Evolutionary conservation across 352 stramenopile species (phyloP), one percentile per base, ranked within the genome.

Genomic region (Pythium guiyangense): DNA sequence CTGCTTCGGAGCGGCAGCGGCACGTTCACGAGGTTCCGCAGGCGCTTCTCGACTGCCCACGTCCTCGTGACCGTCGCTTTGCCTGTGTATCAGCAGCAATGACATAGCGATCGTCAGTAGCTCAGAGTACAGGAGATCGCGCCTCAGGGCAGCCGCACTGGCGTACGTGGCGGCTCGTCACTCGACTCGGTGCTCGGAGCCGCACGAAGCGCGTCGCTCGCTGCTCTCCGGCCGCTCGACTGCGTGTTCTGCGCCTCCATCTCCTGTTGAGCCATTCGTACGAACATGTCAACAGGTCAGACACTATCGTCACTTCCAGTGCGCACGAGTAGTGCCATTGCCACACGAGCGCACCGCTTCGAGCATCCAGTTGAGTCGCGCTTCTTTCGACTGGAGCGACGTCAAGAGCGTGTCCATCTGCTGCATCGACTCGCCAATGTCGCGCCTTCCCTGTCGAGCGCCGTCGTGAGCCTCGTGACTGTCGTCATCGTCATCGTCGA

Each of bases 191-290:
- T 22, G 42, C 20, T 49, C 51, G 39, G 3, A 26, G 8, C 9
- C 29, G 31, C 17, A 14, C 42, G 42, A 8, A 47, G 42, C 42
- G 42, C 42, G 6, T 47, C 42, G 50, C 52, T 44, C 8, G 40
- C 14, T 31, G 47, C 20, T 51, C 31, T 49, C 15, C 44, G 46
- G 4, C 6, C 27, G 35, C 29, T 35, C 12, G 57, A 6, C 12
- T 55, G 53, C 37, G 68, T 70, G 55, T 86, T 87, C 70, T 89
- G 79, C n/a, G 74, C 76, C 56, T 87, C 79, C 64, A 89, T 81
- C 56, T 89, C 79, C 77, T 88, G 54, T 20, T 3, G 29, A 14
- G 31, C 10, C 10, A 48, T 0, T 17, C 35, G 8, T 1, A 55
- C 12, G 34, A n/a, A 47, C 22, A 46, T 14, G 6, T 10, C 6